phyloP scores from a whole-genome alignment of 352 stramenopile species.

The Phytophthora fragariae region DNA sequence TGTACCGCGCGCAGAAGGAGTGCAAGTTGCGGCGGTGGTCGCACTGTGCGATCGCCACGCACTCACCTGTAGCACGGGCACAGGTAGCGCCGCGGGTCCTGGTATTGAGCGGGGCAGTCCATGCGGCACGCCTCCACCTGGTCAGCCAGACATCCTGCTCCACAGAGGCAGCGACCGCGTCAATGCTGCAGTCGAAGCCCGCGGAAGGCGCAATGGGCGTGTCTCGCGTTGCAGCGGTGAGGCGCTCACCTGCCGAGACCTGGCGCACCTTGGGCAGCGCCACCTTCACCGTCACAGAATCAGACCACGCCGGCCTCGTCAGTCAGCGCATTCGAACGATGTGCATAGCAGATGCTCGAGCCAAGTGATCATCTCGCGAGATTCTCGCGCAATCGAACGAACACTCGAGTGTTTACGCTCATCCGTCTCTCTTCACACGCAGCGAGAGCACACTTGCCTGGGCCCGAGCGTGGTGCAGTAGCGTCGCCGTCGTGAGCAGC shows the following conservation, averaged over 20 bases:
- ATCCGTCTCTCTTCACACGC: constrained; percentile 8
- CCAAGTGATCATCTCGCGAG: background rate
- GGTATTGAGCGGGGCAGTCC: constrained; percentile 62
- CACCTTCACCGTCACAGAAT: constrained; percentile 32
- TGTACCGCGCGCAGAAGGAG: constrained; percentile 9
- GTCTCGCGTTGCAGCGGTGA: constrained; percentile 9
- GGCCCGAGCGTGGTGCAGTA: constrained; percentile 11
- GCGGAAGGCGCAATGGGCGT: constrained; percentile 9
- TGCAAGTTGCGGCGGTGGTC: background rate
- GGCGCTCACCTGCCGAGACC: constrained; percentile 28
- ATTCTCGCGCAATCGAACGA: constrained; percentile 20
- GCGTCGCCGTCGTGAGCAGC: background rate
- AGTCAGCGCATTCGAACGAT: constrained; percentile 14
- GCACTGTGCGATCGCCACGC: background rate
- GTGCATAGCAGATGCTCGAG: constrained; percentile 23
- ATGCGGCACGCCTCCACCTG: constrained; percentile 62
- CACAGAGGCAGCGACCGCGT: constrained; percentile 2
- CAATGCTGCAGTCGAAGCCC: background rate
- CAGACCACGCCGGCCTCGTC: constrained; percentile 23
- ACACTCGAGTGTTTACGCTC: constrained; percentile 23
- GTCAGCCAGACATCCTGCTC: constrained; percentile 53
- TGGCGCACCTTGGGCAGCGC: constrained; percentile 28
- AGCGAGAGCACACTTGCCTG: constrained; percentile 21
- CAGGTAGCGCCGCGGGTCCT: constrained; percentile 60
- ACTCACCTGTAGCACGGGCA: constrained; percentile 79